A percentile compares a stretch with the other conserved stretches of the same genome.
These are phyloP conservation scores for Seminavis robusta DNA, from an alignment of 108 stramenopile genomes.

Conservation along the genomic window DNA sequence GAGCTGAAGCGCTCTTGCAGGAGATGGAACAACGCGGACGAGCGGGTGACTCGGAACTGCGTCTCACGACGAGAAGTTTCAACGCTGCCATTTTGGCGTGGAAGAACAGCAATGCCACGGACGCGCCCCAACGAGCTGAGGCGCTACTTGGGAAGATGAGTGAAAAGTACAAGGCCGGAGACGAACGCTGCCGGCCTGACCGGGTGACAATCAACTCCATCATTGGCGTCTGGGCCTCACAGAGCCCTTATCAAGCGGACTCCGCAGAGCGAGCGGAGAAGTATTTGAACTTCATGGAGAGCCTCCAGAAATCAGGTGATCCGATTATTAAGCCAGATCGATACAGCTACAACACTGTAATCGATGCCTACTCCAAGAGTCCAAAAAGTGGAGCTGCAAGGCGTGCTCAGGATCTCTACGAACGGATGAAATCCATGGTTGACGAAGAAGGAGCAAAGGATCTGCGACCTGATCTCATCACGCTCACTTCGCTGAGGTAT, in stretches of 20 bases:
- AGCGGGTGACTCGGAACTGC: slow-evolving; percentile 7
- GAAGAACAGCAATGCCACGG: slow-evolving; percentile 32
- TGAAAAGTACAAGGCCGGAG: slow-evolving; percentile 4
- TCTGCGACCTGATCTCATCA: slow-evolving; percentile 17
- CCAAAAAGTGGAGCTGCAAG: slow-evolving; percentile 7
- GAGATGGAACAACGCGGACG: slow-evolving; percentile 21
- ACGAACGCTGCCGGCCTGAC: slow-evolving; percentile 4
- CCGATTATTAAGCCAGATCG: slow-evolving; percentile 7
- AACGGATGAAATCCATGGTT: slow-evolving; percentile 14
- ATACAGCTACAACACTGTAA: slow-evolving; percentile 6
- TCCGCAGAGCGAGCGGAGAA: slow-evolving; percentile 3
- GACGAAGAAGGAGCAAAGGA: slow-evolving; percentile 13
- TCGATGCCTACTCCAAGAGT: slow-evolving; percentile 27
- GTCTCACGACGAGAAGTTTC: slow-evolving; percentile 15
- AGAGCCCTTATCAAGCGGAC: background rate
- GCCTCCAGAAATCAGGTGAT: background rate
- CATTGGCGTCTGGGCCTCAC: slow-evolving; percentile 19
- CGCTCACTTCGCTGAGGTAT: slow-evolving; percentile 24
- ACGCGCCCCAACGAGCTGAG: slow-evolving; percentile 31
- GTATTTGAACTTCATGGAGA: slow-evolving; percentile 6
- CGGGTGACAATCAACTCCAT: slow-evolving; percentile 16
- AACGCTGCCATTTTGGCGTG: slow-evolving; percentile 51
- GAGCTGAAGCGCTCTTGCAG: slow-evolving; percentile 22
- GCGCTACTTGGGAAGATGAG: slow-evolving; percentile 47
- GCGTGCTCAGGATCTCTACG: slow-evolving; percentile 15